These are phyloP conservation scores for Rubroboletus satanas DNA, from an alignment of 768 basidiomycete genomes.

Conservation along the genomic window DNA sequence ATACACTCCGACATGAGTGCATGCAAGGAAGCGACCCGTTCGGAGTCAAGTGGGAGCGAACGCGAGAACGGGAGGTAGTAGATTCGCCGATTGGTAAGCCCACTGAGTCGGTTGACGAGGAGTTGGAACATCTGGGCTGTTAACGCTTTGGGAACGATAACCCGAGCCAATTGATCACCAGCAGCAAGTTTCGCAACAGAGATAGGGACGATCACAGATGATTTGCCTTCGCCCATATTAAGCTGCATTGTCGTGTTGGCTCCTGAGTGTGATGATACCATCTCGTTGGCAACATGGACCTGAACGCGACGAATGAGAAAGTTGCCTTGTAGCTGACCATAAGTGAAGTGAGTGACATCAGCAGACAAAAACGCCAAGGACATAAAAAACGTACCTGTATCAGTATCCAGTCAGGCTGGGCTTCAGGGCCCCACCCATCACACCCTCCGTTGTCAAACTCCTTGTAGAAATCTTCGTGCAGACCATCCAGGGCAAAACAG, in stretches of 20 bases:
- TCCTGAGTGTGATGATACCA: slow-evolving; percentile 37
- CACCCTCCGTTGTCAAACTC: slow-evolving; percentile 21
- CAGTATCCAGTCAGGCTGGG: slow-evolving; percentile 39
- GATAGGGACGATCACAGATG: slow-evolving; percentile 44
- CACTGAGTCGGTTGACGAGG: slow-evolving; percentile 38
- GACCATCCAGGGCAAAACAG: slow-evolving; percentile 11
- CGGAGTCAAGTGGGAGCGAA: slow-evolving; percentile 18
- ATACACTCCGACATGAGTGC: slow-evolving; percentile 36
- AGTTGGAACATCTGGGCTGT: slow-evolving; percentile 44
- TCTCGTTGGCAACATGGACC: slow-evolving; percentile 37
- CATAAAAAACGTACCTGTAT: slow-evolving; percentile 33
- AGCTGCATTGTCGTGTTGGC: slow-evolving; percentile 43
- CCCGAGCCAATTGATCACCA: slow-evolving; percentile 39
- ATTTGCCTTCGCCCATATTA: slow-evolving; percentile 57
- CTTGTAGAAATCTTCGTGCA: slow-evolving; percentile 28
- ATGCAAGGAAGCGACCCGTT: slow-evolving; percentile 22
- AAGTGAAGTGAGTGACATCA: neutral
- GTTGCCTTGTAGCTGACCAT: slow-evolving; percentile 39
- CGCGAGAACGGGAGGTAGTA: slow-evolving; percentile 48
- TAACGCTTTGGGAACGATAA: slow-evolving; percentile 46
- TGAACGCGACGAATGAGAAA: slow-evolving; percentile 42
- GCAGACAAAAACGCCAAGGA: no score
- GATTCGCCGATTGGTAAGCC: slow-evolving; percentile 42
- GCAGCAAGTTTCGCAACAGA: slow-evolving; percentile 39
- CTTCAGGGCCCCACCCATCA: slow-evolving; percentile 15